Base-by-base conservation (phyloP, 208 protist genomes). In the Novymonas esmeraldas region DNA sequence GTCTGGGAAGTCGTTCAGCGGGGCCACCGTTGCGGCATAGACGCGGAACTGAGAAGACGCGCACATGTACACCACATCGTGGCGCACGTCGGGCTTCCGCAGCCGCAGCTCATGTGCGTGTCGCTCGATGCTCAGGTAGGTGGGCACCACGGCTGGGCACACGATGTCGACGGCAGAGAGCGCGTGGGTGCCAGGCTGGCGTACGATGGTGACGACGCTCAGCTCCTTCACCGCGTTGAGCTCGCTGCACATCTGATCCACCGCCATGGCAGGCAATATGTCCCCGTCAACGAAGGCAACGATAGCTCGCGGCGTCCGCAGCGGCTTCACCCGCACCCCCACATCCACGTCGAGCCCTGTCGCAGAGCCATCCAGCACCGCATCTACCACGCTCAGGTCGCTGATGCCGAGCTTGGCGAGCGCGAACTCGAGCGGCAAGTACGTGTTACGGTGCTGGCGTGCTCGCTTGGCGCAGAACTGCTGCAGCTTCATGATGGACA, bases 21-120 rank as follows among this genome's bases (percentile, higher is more conserved):
- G 57, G 0, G 81, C 77, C 6, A 94, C 78, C 51, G 76, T 68
- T 6, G 79, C 46, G 3, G 73, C 73, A 48, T 95, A 95, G 28
- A 73, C 56, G 11, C 49, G 18, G 42, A 86, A 91, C 61, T 93
- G 78, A 2, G 61, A 60, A 3, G 70, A 78, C 4, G 78, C 78
- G 52, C 90, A 95, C 79, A 93, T 88, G 76, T 90, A 95, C 28
- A 95, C 72, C 22, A 95, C 75, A 61, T 95, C 90, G 46, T 82
- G 64, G 6, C 91, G 79, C 39, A 91, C 39, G 28, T 78, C 63
- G 6, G 79, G 73, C 9, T 58, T 63, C 28, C 67, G 72, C 20
- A 83, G 50, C 4, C 64, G 62, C 41, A 93, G 54, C 62, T 85
- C 78, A 7, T 56, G 76, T 10, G 86, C 90, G 61, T 82, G 68